These are phyloP conservation scores for Eragrostis tef DNA, from an alignment of 202 grass and related monocot genomes.

Conservation along the genomic window DNA sequence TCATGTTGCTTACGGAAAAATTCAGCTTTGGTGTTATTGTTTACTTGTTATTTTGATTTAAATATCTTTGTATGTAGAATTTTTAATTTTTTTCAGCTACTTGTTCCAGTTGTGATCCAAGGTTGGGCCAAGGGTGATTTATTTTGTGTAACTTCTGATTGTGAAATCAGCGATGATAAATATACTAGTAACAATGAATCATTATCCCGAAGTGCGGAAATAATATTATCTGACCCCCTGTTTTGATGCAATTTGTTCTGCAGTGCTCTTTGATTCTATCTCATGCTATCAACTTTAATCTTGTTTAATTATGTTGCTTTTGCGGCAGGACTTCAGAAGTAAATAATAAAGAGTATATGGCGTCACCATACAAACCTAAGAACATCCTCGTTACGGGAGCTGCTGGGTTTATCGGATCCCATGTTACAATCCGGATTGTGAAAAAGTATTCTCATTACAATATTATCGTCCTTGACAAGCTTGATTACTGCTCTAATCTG, in stretches of 20 bases:
- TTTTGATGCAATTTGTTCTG: neutral
- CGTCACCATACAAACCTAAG: conserved; percentile 53
- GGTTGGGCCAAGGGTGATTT: neutral
- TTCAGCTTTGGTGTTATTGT: neutral
- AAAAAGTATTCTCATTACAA: conserved; percentile 73
- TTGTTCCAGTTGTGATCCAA: neutral
- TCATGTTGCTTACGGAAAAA: neutral
- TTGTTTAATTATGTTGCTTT: neutral
- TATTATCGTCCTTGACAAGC: conserved; percentile 72
- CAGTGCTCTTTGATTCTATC: neutral
- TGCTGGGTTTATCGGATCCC: conserved; percentile 68
- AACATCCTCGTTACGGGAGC: conserved; percentile 75
- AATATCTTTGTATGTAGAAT: neutral
- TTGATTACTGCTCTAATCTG: conserved; percentile 82
- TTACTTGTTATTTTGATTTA: neutral
- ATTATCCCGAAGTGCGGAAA: neutral
- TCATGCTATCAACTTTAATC: neutral
- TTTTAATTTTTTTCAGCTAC: neutral
- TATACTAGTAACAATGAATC: neutral
- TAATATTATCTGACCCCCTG: neutral
- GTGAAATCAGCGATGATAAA: neutral
- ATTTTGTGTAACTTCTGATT: neutral
- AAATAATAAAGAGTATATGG: conserved; percentile 34
- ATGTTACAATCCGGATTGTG: conserved; percentile 65
- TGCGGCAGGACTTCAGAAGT: conserved; percentile 36